These are phyloP conservation scores for Salmacisia buchloeana DNA, from an alignment of 1,284 basidiomycete species.

Conservation along the genomic window DNA sequence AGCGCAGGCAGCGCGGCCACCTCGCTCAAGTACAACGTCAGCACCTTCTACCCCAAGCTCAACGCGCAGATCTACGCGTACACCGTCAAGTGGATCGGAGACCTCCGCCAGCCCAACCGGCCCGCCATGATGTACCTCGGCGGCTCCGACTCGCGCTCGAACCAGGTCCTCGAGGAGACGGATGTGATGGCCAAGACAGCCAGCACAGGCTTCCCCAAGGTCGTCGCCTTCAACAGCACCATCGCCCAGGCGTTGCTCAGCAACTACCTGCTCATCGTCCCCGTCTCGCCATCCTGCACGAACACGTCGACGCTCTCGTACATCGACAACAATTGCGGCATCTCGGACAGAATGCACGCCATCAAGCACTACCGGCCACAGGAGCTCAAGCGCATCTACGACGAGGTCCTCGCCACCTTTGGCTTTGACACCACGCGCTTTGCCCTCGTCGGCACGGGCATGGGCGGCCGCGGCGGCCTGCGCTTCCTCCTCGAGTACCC, in stretches of 20 bases:
- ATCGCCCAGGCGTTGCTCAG: neutral
- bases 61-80: slow-evolving; percentile 7
- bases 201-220: slow-evolving; percentile 8
- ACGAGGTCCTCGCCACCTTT: neutral
- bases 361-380: slow-evolving; percentile 9
- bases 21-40: slow-evolving; percentile 10
- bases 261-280: slow-evolving; percentile 6
- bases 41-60: slow-evolving; percentile 1
- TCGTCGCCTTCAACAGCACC: slow-evolving; percentile 2
- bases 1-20: neutral
- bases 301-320: slow-evolving; percentile 5
- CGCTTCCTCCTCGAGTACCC: slow-evolving; percentile 7
- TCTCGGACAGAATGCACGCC: neutral
- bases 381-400: slow-evolving; percentile 11
- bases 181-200: slow-evolving; percentile 8
- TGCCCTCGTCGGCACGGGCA: slow-evolving; percentile 6
- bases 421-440: slow-evolving; percentile 9
- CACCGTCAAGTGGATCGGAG: slow-evolving; percentile 11
- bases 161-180: neutral
- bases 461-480: slow-evolving; percentile 6
- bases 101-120: neutral
- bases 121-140: slow-evolving; percentile 9
- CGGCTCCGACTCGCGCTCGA: slow-evolving; percentile 5
- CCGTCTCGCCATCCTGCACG: slow-evolving; percentile 2
- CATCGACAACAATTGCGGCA: neutral